phyloP scores from a whole-genome alignment of 2,329 filamentous ascomycete genomes.

The Colletotrichum sp. region DNA sequence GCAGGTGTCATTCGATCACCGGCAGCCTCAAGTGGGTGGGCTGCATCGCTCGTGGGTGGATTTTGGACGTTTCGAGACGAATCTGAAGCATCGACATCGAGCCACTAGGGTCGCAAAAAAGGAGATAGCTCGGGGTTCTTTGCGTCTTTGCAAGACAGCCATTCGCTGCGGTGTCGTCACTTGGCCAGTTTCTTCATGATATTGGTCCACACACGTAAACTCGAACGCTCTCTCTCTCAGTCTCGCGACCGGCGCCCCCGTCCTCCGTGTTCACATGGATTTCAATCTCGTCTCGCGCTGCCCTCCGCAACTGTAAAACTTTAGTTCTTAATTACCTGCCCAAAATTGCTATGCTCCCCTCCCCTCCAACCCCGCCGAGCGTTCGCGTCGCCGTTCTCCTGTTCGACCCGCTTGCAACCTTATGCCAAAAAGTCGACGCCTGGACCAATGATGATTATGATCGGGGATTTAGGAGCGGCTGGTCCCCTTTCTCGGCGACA shows the following conservation, averaged over 20 bases:
- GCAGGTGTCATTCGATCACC: slow-evolving; percentile 14
- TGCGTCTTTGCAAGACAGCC: background rate
- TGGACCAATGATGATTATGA: background rate
- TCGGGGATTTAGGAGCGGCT: background rate
- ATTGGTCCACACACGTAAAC: background rate
- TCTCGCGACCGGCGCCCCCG: background rate
- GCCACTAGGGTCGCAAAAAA: background rate
- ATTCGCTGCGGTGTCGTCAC: background rate
- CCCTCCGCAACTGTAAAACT: background rate
- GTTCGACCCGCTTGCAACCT: slow-evolving; percentile 9
- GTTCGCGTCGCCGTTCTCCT: background rate
- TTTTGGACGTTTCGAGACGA: slow-evolving; percentile 12
- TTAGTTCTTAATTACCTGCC: background rate
- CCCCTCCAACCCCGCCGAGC: background rate
- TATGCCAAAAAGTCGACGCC: background rate
- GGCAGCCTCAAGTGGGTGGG: slow-evolving; percentile 10
- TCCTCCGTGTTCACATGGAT: background rate
- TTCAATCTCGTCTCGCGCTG: slow-evolving; percentile 3
- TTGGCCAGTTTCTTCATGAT: background rate
- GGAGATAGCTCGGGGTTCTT: slow-evolving; percentile 3
- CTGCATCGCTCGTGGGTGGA: background rate
- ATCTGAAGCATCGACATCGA: slow-evolving; percentile 20
- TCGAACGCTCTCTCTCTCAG: background rate
- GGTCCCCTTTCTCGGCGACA: background rate
- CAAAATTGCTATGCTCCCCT: background rate